phyloP scores from a whole-genome alignment of 179 eudicot species.

The Heliamphora pulchella region DNA sequence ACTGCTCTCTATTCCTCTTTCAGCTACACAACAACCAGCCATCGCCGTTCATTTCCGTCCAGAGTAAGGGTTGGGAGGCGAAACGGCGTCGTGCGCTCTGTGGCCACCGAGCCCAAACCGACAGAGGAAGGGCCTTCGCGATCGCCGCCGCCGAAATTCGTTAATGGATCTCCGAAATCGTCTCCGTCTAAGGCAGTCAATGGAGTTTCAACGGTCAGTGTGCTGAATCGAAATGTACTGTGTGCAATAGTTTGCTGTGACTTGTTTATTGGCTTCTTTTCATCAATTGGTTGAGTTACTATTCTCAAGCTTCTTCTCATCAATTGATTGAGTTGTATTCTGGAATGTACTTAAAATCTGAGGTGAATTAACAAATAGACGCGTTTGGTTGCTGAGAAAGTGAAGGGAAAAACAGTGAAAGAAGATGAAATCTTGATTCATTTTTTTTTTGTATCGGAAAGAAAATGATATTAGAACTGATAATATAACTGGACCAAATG shows the following conservation, averaged over 20 bases:
- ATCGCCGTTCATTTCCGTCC: slow-evolving; percentile 17
- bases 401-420: neutral
- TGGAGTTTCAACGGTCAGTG: slow-evolving; percentile 37
- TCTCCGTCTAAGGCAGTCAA: slow-evolving; percentile 27
- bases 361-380: neutral
- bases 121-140: slow-evolving; percentile 18
- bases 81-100: slow-evolving; percentile 31
- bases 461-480: neutral
- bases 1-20: slow-evolving; percentile 1
- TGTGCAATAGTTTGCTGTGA: neutral
- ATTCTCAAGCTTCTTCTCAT: no score
- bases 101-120: slow-evolving; percentile 48
- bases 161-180: slow-evolving; percentile 26
- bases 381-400: neutral
- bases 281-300: neutral
- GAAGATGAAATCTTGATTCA: neutral
- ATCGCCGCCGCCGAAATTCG: slow-evolving; percentile 13
- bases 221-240: neutral
- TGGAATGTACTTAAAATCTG: no score
- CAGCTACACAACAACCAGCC: neutral
- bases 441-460: neutral
- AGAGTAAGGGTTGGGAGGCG: slow-evolving; percentile 11
- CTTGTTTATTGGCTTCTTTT: neutral
- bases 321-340: no score
- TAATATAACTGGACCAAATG: neutral